Conservation (phyloP, 2,329 filamentous ascomycete species). For the Nemania diffusa region DNA sequence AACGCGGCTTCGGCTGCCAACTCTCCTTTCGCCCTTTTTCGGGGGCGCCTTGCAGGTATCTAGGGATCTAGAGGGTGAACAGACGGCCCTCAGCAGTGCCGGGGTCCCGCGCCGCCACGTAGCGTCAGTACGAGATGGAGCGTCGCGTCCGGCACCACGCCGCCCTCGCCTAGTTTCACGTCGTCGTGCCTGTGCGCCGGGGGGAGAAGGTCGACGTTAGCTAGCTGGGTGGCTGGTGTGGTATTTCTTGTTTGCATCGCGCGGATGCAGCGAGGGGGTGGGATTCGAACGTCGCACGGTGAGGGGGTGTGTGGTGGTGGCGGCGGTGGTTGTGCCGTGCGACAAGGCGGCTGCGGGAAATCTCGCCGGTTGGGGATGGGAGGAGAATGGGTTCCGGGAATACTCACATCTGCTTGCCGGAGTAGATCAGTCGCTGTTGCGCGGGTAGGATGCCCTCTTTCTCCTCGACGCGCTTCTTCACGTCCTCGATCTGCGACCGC, state of each 20-base stretch:
- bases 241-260: background rate
- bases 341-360: background rate
- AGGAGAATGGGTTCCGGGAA: background rate
- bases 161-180: slow-evolving; percentile 90
- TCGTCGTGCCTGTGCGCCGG: slow-evolving; percentile 81
- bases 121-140: slow-evolving; percentile 95
- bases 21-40: background rate
- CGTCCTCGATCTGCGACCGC: slow-evolving; percentile 78
- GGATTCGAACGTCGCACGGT: no score
- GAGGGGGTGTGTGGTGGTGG: background rate
- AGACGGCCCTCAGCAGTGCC: slow-evolving; percentile 26
- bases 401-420: slow-evolving; percentile 94
- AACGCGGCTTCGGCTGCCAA: background rate
- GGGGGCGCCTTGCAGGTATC: background rate
- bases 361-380: background rate
- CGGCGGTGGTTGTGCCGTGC: background rate
- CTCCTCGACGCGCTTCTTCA: slow-evolving; percentile 99
- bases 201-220: slow-evolving; percentile 15
- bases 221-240: background rate
- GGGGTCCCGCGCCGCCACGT: slow-evolving; percentile 70
- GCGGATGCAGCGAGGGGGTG: background rate
- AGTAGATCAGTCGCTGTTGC: slow-evolving; percentile 95
- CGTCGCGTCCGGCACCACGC: slow-evolving; percentile 89
- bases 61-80: background rate
- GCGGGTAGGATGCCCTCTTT: slow-evolving; percentile 98